A percentile compares a stretch with the other conserved stretches of the same genome.
Conservation (phyloP, 2,329 filamentous ascomycete genomes). For the Pseudocercospora fijiensis region DNA sequence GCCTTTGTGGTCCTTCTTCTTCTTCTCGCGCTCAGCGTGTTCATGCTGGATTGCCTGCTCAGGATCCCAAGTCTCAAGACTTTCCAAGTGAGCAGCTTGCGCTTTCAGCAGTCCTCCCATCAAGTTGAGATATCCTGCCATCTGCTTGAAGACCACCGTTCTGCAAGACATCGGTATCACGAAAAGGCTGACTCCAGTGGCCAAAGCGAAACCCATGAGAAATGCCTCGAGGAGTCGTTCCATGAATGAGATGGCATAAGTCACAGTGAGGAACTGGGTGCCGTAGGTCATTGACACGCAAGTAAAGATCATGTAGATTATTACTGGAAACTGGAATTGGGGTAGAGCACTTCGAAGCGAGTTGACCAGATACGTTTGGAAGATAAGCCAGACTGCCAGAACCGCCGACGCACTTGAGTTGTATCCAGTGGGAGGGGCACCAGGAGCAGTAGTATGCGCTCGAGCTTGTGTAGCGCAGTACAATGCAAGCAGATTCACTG, state of each 20-base stretch:
- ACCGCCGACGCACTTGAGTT: conserved; percentile 73
- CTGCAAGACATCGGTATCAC: conserved; percentile 67
- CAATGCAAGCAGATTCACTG: conserved; percentile 60
- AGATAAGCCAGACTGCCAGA: conserved; percentile 68
- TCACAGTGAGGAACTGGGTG: conserved; percentile 57
- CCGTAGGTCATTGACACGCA: conserved; percentile 63
- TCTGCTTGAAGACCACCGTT: conserved; percentile 62
- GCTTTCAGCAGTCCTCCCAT: conserved; percentile 56
- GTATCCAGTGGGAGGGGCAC: conserved; percentile 48
- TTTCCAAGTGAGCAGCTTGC: conserved; percentile 64
- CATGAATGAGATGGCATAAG: conserved; percentile 55
- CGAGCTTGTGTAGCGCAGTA: conserved; percentile 67
- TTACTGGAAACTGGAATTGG: conserved; percentile 65
- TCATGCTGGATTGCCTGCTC: conserved; percentile 12
- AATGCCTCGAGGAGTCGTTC: conserved; percentile 59
- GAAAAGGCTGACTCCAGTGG: conserved; percentile 62
- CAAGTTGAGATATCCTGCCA: conserved; percentile 59
- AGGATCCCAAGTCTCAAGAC: conserved; percentile 59
- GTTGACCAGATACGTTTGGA: conserved; percentile 68
- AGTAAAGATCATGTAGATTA: conserved; percentile 67
- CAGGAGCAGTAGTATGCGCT: conserved; percentile 51
- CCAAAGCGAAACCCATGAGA: conserved; percentile 63
- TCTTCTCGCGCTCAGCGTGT: conserved; percentile 21
- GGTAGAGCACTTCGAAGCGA: conserved; percentile 64
- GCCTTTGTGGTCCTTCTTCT: conserved; percentile 25